phyloP scores from a whole-genome alignment of 108 stramenopile genomes.

The Nitzschia inconspicua region DNA sequence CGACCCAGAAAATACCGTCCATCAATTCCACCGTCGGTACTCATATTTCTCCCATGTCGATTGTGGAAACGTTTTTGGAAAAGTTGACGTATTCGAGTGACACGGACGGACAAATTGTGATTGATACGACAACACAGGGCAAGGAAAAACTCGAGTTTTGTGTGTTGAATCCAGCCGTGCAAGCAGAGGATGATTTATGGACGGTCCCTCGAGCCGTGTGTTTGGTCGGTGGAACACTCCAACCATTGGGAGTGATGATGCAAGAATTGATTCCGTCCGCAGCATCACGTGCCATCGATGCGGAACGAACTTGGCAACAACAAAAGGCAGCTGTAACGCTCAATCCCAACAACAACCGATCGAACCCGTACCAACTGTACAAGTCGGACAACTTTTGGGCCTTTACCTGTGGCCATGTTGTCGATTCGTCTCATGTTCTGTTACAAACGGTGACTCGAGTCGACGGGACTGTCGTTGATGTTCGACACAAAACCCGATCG shows the following conservation, averaged over 20 bases:
- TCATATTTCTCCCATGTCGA: slow-evolving; percentile 79
- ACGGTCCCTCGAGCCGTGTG: slow-evolving; percentile 86
- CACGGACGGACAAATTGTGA: slow-evolving; percentile 70
- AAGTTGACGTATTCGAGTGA: slow-evolving; percentile 49
- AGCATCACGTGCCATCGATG: slow-evolving; percentile 34
- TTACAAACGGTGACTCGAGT: slow-evolving; percentile 22
- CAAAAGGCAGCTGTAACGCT: background rate
- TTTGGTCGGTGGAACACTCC: slow-evolving; percentile 96
- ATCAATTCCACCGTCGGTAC: slow-evolving; percentile 39
- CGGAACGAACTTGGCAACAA: slow-evolving; percentile 28
- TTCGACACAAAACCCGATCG: slow-evolving; percentile 67
- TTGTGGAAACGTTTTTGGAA: slow-evolving; percentile 73
- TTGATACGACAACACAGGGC: slow-evolving; percentile 12
- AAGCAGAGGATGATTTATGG: slow-evolving; percentile 70
- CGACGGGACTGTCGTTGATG: slow-evolving; percentile 57
- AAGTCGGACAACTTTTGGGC: slow-evolving; percentile 34
- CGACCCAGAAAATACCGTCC: background rate
- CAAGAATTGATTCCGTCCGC: slow-evolving; percentile 75
- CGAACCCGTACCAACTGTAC: background rate
- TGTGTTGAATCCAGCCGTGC: slow-evolving; percentile 83
- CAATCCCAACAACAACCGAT: background rate
- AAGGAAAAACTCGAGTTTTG: slow-evolving; percentile 51
- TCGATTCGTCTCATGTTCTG: slow-evolving; percentile 64
- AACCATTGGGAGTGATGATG: slow-evolving; percentile 85
- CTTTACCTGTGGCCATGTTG: slow-evolving; percentile 97